Conservation (phyloP, 495 filamentous ascomycete species). For the Aspergillus sclerotioniger region DNA sequence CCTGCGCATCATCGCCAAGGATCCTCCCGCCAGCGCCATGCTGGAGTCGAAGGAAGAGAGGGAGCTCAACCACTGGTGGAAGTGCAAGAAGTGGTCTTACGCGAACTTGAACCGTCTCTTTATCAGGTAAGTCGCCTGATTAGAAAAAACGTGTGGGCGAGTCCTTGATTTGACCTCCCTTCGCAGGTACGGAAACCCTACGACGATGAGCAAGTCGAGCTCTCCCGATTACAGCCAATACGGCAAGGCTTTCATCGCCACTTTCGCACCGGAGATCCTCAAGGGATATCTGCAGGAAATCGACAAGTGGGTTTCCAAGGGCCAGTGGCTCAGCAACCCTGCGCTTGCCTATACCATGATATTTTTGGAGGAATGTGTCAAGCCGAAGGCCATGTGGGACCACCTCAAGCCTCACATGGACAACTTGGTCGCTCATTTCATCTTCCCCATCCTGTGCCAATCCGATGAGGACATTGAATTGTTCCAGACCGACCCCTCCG, state of each 20-base stretch:
- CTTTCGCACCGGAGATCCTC: constrained; percentile 92
- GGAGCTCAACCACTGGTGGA: constrained; percentile 97
- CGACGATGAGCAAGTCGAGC: constrained; percentile 62
- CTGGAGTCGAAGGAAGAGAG: constrained; percentile 80
- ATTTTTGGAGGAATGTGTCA: constrained; percentile 95
- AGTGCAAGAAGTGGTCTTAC: constrained; percentile 99
- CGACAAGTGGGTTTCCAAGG: constrained; percentile 94
- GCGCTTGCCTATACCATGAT: constrained; percentile 88
- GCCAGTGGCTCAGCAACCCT: constrained; percentile 90
- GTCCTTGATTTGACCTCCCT: constrained; percentile 14
- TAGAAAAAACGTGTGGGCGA: background rate
- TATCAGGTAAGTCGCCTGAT: constrained; percentile 63
- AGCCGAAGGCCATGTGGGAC: constrained; percentile 94
- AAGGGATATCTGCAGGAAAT: constrained; percentile 90
- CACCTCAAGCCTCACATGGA: constrained; percentile 91
- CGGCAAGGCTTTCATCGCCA: constrained; percentile 83
- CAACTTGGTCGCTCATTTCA: constrained; percentile 84
- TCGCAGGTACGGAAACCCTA: constrained; percentile 82
- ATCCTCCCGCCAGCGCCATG: constrained; percentile 74
- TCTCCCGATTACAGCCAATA: constrained; percentile 70
- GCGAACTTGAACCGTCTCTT: constrained; percentile 95
- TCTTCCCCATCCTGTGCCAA: constrained; percentile 94
- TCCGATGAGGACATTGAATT: constrained; percentile 90
- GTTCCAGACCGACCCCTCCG: constrained; percentile 89
- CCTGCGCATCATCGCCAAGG: constrained; percentile 81